These are phyloP conservation scores for Escallonia rubra DNA, from an alignment of 129 eudicot genomes.

Conservation along the genomic window DNA sequence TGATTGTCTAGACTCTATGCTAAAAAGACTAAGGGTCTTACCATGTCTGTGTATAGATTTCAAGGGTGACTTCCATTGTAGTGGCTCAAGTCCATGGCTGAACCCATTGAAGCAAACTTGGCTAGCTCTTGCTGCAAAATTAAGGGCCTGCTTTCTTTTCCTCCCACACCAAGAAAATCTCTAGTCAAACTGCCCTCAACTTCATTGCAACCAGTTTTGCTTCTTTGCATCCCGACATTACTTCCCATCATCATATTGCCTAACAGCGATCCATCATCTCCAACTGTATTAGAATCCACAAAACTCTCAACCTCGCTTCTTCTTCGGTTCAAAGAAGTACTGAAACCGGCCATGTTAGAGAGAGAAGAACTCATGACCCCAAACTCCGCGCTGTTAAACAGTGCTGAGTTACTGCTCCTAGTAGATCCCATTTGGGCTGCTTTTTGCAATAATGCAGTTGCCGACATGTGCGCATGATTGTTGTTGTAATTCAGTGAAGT, in stretches of 20 bases:
- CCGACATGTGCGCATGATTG: constrained; percentile 56
- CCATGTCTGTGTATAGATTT: not conserved
- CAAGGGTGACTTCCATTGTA: constrained; percentile 15
- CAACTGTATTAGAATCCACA: too few relatives aligned
- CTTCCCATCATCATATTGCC: constrained; percentile 21
- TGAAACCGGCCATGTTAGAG: constrained; percentile 16
- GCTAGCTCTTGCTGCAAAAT: constrained; percentile 44
- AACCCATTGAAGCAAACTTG: constrained; percentile 43
- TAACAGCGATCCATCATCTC: not conserved
- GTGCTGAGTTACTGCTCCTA: constrained; percentile 28
- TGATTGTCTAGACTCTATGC: too few relatives aligned
- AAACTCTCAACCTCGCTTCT: constrained; percentile 10
- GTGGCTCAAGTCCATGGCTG: constrained; percentile 33
- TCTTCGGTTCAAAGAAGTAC: constrained; percentile 15
- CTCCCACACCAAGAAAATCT: constrained; percentile 86
- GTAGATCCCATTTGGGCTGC: constrained; percentile 80
- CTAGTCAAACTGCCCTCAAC: constrained; percentile 53
- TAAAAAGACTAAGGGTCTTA: too few relatives aligned
- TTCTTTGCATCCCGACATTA: constrained; percentile 4
- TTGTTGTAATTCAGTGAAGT: constrained; percentile 34
- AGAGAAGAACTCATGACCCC: constrained; percentile 45
- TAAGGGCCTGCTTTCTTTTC: constrained; percentile 33
- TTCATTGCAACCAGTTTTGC: constrained; percentile 8
- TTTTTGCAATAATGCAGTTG: constrained; percentile 70
- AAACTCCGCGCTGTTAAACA: constrained; percentile 26